phyloP scores from a whole-genome alignment of 345 rosid species.

The Hibiscus trionum region DNA sequence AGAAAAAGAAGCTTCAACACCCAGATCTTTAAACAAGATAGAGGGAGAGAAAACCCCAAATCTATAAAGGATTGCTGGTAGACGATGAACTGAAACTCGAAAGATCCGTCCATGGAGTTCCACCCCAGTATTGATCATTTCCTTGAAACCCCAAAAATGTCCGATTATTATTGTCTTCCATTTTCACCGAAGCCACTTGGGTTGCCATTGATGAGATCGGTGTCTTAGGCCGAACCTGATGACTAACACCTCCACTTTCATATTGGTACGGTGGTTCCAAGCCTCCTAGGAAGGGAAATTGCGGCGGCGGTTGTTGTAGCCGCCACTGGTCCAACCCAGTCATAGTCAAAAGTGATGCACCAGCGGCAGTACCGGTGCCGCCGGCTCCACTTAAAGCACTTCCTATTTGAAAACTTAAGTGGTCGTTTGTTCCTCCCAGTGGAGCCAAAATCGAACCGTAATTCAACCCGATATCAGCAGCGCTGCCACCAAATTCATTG shows the following conservation, averaged over 20 bases:
- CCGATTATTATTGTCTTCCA: slow-evolving; percentile 44
- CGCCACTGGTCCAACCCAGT: slow-evolving; percentile 41
- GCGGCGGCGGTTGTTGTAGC: slow-evolving; percentile 43
- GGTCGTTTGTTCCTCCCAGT: slow-evolving; percentile 28
- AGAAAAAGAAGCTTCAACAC: slow-evolving; percentile 8
- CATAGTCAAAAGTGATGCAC: slow-evolving; percentile 27
- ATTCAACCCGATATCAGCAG: slow-evolving; percentile 32
- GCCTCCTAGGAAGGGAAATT: slow-evolving; percentile 40
- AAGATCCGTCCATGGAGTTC: slow-evolving; percentile 45
- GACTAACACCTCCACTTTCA: slow-evolving; percentile 32
- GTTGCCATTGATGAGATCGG: slow-evolving; percentile 17
- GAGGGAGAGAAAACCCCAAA: slow-evolving; percentile 20
- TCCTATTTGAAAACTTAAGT: slow-evolving; percentile 33
- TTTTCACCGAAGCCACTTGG: slow-evolving; percentile 47
- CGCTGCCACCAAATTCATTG: slow-evolving; percentile 21
- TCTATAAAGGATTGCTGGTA: slow-evolving; percentile 31
- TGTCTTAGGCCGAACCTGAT: slow-evolving; percentile 30
- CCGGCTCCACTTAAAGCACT: slow-evolving; percentile 19
- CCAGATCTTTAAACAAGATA: not conserved
- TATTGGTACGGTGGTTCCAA: slow-evolving; percentile 43
- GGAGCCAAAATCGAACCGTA: slow-evolving; percentile 30
- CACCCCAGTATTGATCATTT: slow-evolving; percentile 40
- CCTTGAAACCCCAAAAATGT: slow-evolving; percentile 41
- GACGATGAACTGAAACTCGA: slow-evolving; percentile 56
- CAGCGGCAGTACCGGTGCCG: slow-evolving; percentile 14